phyloP scores from a whole-genome alignment of 495 filamentous ascomycete species.

The Aspergillus diversus region DNA sequence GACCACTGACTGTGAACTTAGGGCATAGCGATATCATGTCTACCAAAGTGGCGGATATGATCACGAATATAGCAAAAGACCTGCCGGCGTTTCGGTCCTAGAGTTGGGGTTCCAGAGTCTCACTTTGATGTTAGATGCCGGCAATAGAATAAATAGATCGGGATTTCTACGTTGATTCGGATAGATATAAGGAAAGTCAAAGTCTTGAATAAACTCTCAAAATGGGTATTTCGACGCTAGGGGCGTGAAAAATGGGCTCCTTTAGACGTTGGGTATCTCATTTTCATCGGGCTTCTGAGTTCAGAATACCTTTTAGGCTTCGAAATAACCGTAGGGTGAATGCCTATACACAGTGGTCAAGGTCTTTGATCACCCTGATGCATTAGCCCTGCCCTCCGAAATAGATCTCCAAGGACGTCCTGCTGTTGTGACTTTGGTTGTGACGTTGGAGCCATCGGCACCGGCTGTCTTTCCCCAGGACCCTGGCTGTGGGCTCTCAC shows the following conservation, averaged over 20 bases:
- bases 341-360: constrained; percentile 5
- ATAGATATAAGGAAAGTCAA: no score
- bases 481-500: constrained; percentile 47
- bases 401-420: constrained; percentile 48
- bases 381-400: constrained; percentile 46
- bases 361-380: constrained; percentile 31
- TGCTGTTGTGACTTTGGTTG: constrained; percentile 26
- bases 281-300: constrained; percentile 25
- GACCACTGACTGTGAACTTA: constrained; percentile 29
- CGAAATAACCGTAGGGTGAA: constrained; percentile 3
- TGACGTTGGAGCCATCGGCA: constrained; percentile 16
- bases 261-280: constrained; percentile 34
- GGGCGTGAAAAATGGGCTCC: not conserved
- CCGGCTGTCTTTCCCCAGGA: constrained; percentile 26
- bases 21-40: constrained; percentile 68
- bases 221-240: not conserved
- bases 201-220: no score
- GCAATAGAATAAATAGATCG: no score
- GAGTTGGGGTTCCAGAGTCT: not conserved
- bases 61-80: constrained; percentile 15
- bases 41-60: constrained; percentile 55
- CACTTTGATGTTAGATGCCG: no score
- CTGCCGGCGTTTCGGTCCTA: not conserved
- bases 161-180: no score
- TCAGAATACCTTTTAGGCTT: constrained; percentile 12